These are phyloP conservation scores for Suillus hirtellus DNA, from an alignment of 768 basidiomycete genomes.

Conservation along the genomic window DNA sequence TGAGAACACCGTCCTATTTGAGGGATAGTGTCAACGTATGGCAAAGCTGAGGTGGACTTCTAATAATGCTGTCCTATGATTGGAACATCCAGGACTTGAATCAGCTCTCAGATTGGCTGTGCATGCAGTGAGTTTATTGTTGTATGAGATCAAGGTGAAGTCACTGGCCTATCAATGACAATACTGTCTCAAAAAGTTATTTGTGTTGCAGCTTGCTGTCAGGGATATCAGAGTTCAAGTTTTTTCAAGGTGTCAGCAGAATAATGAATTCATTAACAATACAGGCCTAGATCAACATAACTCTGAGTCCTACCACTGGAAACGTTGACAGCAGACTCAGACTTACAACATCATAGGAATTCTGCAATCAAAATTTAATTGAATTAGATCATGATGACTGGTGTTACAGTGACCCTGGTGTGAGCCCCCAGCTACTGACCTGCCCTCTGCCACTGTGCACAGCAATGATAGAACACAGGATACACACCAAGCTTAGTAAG, in stretches of 20 bases:
- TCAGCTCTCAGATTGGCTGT: background rate
- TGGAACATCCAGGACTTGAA: background rate
- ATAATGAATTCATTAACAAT: background rate
- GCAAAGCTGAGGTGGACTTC: background rate
- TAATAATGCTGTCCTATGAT: background rate
- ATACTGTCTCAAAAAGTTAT: background rate
- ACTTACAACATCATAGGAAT: too few relatives aligned
- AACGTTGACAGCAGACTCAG: too few relatives aligned
- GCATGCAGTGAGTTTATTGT: background rate
- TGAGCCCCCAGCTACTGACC: too few relatives aligned
- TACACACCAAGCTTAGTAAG: too few relatives aligned
- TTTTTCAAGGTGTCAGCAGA: background rate
- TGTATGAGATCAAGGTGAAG: background rate
- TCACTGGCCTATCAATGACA: background rate
- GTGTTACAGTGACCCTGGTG: too few relatives aligned
- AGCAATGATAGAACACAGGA: too few relatives aligned
- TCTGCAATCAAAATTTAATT: too few relatives aligned
- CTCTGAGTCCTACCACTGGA: background rate
- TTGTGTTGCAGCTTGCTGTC: background rate
- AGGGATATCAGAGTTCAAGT: background rate
- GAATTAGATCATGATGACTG: too few relatives aligned
- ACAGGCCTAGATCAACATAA: background rate
- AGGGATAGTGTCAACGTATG: background rate
- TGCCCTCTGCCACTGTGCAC: too few relatives aligned
- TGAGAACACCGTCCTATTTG: background rate